Base-by-base conservation (phyloP, 352 stramenopile species). In the Bremia lactucae region DNA sequence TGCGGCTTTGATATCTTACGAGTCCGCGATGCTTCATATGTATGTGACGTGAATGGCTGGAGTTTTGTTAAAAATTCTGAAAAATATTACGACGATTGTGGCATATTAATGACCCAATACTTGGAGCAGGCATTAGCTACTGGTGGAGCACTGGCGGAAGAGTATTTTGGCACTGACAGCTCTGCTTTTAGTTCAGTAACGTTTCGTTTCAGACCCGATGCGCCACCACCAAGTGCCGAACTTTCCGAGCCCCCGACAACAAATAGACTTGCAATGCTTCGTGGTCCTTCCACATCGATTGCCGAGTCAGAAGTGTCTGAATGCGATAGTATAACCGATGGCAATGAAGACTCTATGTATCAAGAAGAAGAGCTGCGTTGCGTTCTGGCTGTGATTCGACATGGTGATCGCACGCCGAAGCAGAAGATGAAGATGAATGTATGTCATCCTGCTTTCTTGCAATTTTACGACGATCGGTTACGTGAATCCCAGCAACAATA, bases 21-120 rank as follows among this genome's bases (percentile, higher is more conserved):
- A 19, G 81, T 91, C 63, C 80, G 72, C 20, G 87, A 82, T 44
- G 69, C 64, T 25, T 94, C 89, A 7, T 99, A 98, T 61, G 95
- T 99, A 4, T 99, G 96, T 70, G 97, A 99, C 64, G 97, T 99
- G 9, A 99, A 99, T 68, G 97, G 97, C 19, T 99, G 94, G 89
- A 98, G 88, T 49, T 99, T 99, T 71, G 97, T 99, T 13, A 99
- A 99, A 75, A 99, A 98, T 52, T 98, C 92, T 35, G 81, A 96
- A 44, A 99, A 99, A 69, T 99, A 98, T 60, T 99, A 98, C 60
- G 95, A 99, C 52, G 96, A 99, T 62, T 97, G 90, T 51, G 91
- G 91, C 4, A 82, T 95, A 46, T 77, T 99, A 50, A 59, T 99
- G 26, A 69, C 62, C 15, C 78, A 88, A 48, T 93, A 87, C 43